Conservation (phyloP, 208 protist genomes). For the Leishmania turanica region DNA sequence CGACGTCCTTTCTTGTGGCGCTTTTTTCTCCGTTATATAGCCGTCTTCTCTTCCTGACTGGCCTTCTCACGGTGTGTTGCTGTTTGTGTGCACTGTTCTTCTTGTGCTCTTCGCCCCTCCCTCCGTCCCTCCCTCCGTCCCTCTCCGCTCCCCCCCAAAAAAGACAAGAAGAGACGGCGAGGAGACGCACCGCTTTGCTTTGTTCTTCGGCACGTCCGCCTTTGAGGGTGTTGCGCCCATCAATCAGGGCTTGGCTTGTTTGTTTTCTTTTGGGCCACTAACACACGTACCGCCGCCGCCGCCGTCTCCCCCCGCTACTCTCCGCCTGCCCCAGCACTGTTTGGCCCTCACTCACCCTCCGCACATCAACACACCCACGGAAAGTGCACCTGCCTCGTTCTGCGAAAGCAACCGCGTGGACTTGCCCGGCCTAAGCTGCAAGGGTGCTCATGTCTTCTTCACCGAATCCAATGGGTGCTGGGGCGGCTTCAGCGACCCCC, state of each 20-base stretch:
- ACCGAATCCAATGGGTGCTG: background rate
- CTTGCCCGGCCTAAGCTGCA: background rate
- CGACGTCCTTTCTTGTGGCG: too few relatives aligned
- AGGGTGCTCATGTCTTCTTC: slow-evolving; percentile 7
- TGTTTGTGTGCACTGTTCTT: background rate
- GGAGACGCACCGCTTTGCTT: background rate
- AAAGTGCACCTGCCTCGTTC: background rate
- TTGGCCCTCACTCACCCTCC: background rate
- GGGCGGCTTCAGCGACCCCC: background rate
- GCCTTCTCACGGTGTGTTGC: background rate
- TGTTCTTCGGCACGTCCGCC: background rate
- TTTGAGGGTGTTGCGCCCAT: background rate
- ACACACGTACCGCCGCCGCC: background rate
- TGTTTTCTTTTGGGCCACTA: background rate
- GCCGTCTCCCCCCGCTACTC: background rate
- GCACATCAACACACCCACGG: background rate
- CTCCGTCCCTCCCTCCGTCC: background rate
- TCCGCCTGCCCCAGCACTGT: background rate
- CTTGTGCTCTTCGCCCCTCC: background rate
- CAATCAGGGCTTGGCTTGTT: background rate
- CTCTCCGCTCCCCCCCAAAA: background rate
- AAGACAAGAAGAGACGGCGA: background rate
- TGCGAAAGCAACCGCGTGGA: background rate
- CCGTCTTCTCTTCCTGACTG: background rate
- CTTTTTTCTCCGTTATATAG: too few relatives aligned